Conservation (phyloP, 1,284 basidiomycete genomes). For the Irpex sp. region DNA sequence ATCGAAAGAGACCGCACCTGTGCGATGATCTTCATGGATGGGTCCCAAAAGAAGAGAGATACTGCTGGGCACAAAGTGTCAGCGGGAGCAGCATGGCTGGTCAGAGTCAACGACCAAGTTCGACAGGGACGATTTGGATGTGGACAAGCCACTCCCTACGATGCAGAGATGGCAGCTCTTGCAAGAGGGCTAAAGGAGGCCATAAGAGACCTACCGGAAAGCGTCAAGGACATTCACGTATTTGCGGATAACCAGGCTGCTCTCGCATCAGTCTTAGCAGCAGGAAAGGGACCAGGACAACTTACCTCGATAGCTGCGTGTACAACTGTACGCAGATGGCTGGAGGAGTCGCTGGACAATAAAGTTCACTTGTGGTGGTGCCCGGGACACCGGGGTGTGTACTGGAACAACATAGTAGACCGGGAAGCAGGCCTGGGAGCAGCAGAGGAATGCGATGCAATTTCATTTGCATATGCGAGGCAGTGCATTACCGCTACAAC, state of each 20-base stretch:
- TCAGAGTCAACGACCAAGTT: neutral
- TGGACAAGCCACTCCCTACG: slow-evolving; percentile 4
- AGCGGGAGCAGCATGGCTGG: neutral
- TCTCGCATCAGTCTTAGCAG: slow-evolving; percentile 2
- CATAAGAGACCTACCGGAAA: neutral
- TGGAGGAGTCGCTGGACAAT: neutral
- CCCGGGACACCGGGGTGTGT: neutral
- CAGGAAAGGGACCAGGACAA: neutral
- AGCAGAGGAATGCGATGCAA: neutral
- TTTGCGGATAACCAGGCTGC: slow-evolving; percentile 7
- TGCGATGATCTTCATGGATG: too few relatives aligned
- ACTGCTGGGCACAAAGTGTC: too few relatives aligned
- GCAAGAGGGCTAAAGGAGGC: slow-evolving; percentile 3
- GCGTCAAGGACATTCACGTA: neutral
- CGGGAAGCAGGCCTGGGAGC: neutral
- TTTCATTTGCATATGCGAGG: neutral
- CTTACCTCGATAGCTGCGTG: neutral
- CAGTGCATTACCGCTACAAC: neutral
- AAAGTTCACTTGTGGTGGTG: slow-evolving; percentile 1
- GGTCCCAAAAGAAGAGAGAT: too few relatives aligned
- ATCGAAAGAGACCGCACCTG: too few relatives aligned
- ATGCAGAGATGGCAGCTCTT: slow-evolving; percentile 8
- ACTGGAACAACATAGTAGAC: neutral
- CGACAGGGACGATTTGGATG: slow-evolving; percentile 2
- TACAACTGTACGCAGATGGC: neutral